Evolutionary conservation across 139 green algal genomes (phyloP), one percentile per base, ranked within the genome.

Genomic region (Chlamydomonas asymmetrica): DNA sequence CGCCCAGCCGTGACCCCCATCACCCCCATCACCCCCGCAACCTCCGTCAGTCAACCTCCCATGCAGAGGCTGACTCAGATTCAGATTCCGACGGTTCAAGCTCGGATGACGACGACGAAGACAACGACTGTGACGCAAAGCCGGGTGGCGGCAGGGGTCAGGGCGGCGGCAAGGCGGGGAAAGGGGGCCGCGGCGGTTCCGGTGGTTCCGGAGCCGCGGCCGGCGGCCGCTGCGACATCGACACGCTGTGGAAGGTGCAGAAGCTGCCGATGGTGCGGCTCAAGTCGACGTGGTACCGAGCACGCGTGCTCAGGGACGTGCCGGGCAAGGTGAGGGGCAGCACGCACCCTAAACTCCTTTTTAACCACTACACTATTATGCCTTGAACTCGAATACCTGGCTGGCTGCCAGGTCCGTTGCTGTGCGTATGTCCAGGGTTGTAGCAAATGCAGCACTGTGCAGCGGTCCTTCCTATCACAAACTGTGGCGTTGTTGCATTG

Each of bases 231-330:
- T 35, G 38, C 37, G 13, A 32, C 50, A 2, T 2, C 22, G 74
- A 29, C 38, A 39, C 60, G 22, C 56, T 10, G 29, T 74, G 76
- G 66, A 69, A 70, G 59, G 59, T 77, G 23, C 60, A 57, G 16
- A 77, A 77, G 71, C 71, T 77, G 59, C 71, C 71, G 59, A 77
- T 77, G 71, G 65, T 77, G 32, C 71, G 71, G 9, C 59, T 59
- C 6, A 59, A 59, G 0, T 32, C 59, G 41, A 59, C 59, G 32
- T 77, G 71, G 71, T 77, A 63, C 40, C 71, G 71, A 20, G 71
- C 59, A 29, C 57, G 71, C 34, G 59, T 77, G 34, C 23, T 77
- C 25, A 57, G 71, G 1, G 59, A 67, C 40, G 32, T 32, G 31
- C 27, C 45, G 7, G 71, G 69, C 27, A 59, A 34, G 4, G 10